Evolutionary conservation across 148 eudicot genomes (phyloP), one percentile per base, ranked within the genome.

Genomic region (Silene uniflora): DNA sequence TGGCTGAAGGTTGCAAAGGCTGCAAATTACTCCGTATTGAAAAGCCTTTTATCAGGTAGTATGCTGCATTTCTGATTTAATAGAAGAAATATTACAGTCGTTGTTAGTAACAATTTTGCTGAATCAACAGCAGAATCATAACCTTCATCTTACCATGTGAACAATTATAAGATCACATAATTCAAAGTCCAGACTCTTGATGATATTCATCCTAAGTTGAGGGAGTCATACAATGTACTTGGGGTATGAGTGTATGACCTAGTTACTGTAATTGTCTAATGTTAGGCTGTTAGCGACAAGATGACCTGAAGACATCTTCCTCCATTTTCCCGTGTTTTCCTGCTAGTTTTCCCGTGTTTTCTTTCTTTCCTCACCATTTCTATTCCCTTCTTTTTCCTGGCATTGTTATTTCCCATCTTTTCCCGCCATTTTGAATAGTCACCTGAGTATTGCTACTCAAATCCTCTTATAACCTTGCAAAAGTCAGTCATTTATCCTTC

Each of bases 171-270:
- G 23, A 35, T 18, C 22, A 22, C 17, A 18, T 17, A 35, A 10
- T 66, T 35, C 21, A 18, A 66, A n/a, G 21, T 6, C 7, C 39
- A 32, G 4, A 12, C 22, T 18, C 49, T 66, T 27, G 27, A 18
- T 66, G 69, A 66, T 29, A 66, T 13, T 63, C 29, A 23, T 62
- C 35, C 63, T 6, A 21, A 60, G 63, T 60, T 60, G 63, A 60
- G 22, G 32, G 19, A 29, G 32, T 29, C 3, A 3, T 62, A 23
- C 67, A 62, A 23, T 21, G 11, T 62, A 35, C 67, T 24, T 13
- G 35, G 1, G 22, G 8, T 19, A 60, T 7, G 24, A 7, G 1
- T 7, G 8, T 19, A 60, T 7, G 24, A 7, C 24, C 63, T 3
- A 5, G 10, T 60, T n/a, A 7, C 24, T 19, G 11, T 60, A 49